Evolutionary conservation across 2,329 filamentous ascomycete genomes (phyloP).

Genomic region (Phoma herbarum): DNA sequence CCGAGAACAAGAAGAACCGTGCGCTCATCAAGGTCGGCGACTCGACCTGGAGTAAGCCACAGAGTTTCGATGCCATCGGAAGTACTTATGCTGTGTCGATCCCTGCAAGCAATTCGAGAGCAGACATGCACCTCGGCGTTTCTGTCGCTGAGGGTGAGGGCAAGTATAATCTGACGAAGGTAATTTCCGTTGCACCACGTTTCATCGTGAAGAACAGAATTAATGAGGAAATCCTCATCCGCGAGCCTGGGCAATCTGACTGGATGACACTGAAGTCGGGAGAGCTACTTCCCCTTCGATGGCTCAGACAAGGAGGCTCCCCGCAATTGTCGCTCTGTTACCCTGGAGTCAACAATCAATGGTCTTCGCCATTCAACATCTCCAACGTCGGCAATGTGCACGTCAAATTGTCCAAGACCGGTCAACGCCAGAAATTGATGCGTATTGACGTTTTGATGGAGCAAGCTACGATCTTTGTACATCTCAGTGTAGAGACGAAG

Average conservation of each 20-base stretch:
- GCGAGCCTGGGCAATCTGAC: slow-evolving; percentile 90
- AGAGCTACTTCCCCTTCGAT: slow-evolving; percentile 86
- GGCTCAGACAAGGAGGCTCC: slow-evolving; percentile 80
- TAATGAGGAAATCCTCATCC: slow-evolving; percentile 84
- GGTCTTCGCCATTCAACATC: slow-evolving; percentile 98
- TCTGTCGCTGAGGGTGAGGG: slow-evolving; percentile 90
- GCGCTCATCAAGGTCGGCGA: slow-evolving; percentile 87
- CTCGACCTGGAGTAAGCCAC: slow-evolving; percentile 95
- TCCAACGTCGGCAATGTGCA: slow-evolving; percentile 92
- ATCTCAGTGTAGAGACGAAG: slow-evolving; percentile 88
- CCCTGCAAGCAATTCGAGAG: slow-evolving; percentile 72
- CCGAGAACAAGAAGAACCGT: slow-evolving; percentile 89
- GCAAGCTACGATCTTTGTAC: slow-evolving; percentile 89
- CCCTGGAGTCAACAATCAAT: slow-evolving; percentile 93
- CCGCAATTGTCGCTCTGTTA: slow-evolving; percentile 95
- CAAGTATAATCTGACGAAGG: slow-evolving; percentile 97
- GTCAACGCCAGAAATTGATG: slow-evolving; percentile 87
- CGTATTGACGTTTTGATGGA: slow-evolving; percentile 92
- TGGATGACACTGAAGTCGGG: slow-evolving; percentile 79
- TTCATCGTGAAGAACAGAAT: slow-evolving; percentile 96
- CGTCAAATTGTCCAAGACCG: slow-evolving; percentile 90
- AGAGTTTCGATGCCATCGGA: slow-evolving; percentile 97
- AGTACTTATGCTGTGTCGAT: slow-evolving; percentile 89
- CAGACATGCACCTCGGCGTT: slow-evolving; percentile 90
- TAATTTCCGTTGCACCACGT: slow-evolving; percentile 89